Percentiles rank a stretch among this genome's conserved stretches.
These are phyloP conservation scores for Stromatinia cepivora DNA, from an alignment of 2,329 filamentous ascomycete species.

Conservation along the genomic window DNA sequence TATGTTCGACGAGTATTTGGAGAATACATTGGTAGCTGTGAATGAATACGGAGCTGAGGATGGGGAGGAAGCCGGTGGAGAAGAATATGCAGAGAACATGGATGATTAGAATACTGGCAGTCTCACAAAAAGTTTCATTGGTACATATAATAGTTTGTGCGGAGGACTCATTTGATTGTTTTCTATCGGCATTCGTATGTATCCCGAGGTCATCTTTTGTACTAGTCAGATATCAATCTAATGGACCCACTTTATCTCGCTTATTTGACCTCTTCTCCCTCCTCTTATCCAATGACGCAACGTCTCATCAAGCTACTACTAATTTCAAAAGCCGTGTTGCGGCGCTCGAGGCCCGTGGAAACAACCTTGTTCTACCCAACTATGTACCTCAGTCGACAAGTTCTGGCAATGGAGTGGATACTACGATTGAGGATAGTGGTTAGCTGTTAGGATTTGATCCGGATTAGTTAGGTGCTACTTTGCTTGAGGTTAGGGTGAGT, in stretches of 20 bases:
- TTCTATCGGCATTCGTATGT: neutral
- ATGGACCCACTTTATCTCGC: conserved; percentile 16
- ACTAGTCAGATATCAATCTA: neutral
- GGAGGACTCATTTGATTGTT: neutral
- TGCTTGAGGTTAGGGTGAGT: too few species aligned
- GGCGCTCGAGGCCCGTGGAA: too few species aligned
- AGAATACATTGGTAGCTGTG: conserved; percentile 9
- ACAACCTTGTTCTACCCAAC: too few species aligned
- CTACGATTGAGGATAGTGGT: too few species aligned
- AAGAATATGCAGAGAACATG: neutral
- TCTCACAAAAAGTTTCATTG: neutral
- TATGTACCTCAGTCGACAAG: neutral
- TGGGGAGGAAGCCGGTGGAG: neutral
- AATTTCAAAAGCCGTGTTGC: too few species aligned
- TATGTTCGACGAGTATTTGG: neutral
- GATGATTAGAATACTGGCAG: neutral
- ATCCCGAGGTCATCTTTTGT: neutral
- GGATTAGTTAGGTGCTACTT: too few species aligned
- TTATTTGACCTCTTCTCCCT: neutral
- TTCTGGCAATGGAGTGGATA: neutral
- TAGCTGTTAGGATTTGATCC: too few species aligned
- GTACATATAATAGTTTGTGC: neutral
- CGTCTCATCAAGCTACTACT: neutral
- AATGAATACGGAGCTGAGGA: conserved; percentile 3
- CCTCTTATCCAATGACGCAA: neutral